These are phyloP conservation scores for Phytophthora vignae DNA, from an alignment of 352 stramenopile genomes.

Conservation along the genomic window DNA sequence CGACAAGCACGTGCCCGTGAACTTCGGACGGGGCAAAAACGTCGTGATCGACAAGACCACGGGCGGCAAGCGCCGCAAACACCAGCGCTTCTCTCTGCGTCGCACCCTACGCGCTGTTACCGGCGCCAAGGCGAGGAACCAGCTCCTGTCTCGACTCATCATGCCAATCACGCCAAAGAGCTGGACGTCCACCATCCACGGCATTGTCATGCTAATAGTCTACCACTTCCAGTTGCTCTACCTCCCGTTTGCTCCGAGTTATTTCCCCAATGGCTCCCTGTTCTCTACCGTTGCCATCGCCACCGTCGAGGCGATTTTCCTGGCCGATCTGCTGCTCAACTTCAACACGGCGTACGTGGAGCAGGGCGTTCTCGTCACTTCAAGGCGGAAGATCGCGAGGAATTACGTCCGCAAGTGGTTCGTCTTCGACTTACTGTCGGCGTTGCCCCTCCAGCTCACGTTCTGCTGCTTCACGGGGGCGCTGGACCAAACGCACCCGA, in stretches of 20 bases:
- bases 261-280: neutral
- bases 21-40: neutral
- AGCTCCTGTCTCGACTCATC: neutral
- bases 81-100: neutral
- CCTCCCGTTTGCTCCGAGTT: neutral
- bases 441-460: conserved; percentile 11
- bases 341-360: conserved; percentile 30
- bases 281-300: neutral
- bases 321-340: conserved; percentile 24
- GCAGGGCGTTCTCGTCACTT: conserved; percentile 21
- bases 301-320: neutral
- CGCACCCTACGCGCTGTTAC: neutral
- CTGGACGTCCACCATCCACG: neutral
- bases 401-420: conserved; percentile 19
- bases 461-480: neutral
- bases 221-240: neutral
- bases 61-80: neutral
- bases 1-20: neutral
- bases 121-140: neutral
- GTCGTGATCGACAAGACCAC: neutral
- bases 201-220: neutral
- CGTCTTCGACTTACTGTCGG: conserved; percentile 27
- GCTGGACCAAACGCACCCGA: neutral
- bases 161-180: neutral
- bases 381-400: conserved; percentile 17